phyloP scores from a whole-genome alignment of 1,139 yeast genomes.

The Suhomyces bolitotheri region DNA sequence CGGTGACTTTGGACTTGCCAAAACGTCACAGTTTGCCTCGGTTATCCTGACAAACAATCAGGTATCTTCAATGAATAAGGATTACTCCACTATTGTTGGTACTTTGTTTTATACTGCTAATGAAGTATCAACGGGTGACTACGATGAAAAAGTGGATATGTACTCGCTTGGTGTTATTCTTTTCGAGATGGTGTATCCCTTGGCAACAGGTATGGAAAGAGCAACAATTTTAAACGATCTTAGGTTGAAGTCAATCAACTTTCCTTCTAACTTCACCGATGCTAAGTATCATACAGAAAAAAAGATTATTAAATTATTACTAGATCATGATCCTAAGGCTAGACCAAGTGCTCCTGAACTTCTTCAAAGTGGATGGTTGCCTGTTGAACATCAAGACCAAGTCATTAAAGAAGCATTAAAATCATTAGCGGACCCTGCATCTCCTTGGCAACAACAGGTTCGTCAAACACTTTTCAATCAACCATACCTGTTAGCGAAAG shows the following conservation, averaged over 20 bases:
- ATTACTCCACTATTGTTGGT: constrained; percentile 88
- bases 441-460: constrained; percentile 94
- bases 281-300: constrained; percentile 57
- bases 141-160: constrained; percentile 93
- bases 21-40: constrained; percentile 57
- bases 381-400: constrained; percentile 88
- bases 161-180: constrained; percentile 92
- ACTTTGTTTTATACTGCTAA: constrained; percentile 91
- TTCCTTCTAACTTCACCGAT: constrained; percentile 64
- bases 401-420: constrained; percentile 84
- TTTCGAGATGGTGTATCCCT: constrained; percentile 87
- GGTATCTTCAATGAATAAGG: constrained; percentile 49
- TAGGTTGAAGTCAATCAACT: constrained; percentile 56
- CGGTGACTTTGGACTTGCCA: constrained; percentile 97
- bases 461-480: constrained; percentile 81
- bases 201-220: constrained; percentile 91
- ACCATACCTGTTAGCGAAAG: constrained; percentile 80
- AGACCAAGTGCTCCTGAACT: constrained; percentile 80
- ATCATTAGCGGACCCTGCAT: constrained; percentile 82
- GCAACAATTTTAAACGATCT: constrained; percentile 66
- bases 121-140: constrained; percentile 77
- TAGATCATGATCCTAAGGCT: constrained; percentile 72
- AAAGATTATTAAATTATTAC: constrained; percentile 60
- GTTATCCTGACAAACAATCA: constrained; percentile 45
- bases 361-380: constrained; percentile 77